A percentile compares a stretch with the other conserved stretches of the same genome.
These are phyloP conservation scores for Aegilops bicornis DNA, from an alignment of 176 grass and related monocot species.

Conservation along the genomic window DNA sequence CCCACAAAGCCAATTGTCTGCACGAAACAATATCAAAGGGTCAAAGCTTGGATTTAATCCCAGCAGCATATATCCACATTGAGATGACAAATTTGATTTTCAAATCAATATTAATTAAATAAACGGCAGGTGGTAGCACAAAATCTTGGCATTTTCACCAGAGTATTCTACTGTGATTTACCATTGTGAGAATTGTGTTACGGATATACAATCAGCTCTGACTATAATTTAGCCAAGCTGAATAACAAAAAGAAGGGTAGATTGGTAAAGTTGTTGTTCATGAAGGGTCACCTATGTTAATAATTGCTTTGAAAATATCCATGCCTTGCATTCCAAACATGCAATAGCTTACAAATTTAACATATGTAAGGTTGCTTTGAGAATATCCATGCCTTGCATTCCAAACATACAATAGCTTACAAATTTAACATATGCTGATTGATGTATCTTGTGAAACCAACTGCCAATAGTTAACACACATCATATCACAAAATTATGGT, in stretches of 20 bases:
- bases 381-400: neutral
- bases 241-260: neutral
- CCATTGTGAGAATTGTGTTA: neutral
- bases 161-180: neutral
- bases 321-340: neutral
- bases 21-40: conserved; percentile 16
- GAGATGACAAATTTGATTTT: neutral
- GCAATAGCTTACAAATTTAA: neutral
- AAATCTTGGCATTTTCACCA: conserved; percentile 5
- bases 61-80: conserved; percentile 13
- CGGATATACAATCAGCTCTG: neutral
- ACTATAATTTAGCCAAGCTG: neutral
- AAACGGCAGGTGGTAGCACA: neutral
- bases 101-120: neutral
- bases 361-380: neutral
- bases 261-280: conserved; percentile 1
- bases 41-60: neutral
- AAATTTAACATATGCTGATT: neutral
- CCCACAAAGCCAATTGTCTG: conserved; percentile 97
- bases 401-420: neutral
- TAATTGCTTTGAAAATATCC: neutral
- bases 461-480: neutral
- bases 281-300: neutral
- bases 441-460: conserved; percentile 25
- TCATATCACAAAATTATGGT: neutral